Evolutionary conservation across 495 filamentous ascomycete genomes (phyloP), one percentile per base, ranked within the genome.

Genomic region (Penicillium ucsense): DNA sequence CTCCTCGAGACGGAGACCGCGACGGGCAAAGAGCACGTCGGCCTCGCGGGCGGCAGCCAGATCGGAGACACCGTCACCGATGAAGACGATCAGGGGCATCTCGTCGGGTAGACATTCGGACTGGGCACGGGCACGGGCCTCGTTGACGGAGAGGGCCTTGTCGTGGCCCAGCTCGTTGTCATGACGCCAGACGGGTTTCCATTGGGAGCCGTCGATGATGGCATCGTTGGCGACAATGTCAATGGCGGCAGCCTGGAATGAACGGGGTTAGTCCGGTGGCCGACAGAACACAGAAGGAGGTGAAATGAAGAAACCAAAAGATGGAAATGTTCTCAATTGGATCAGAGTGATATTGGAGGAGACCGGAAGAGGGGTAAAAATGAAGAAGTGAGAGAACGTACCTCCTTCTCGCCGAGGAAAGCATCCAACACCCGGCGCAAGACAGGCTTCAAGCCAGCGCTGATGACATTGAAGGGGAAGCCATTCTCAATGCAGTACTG

Each of bases 41-140:
- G 85, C 85, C 51, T 89, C 76, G 33, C 80, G 72, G 0, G 85
- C 83, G 10, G 85, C 85, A 0, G 85, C 75, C 6, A 88, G 76
- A 54, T 88, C 85, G 5, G 82, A 85, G 10, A 89, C 82, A 3
- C 85, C 85, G 61, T 88, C 85, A 43, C 85, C 84, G 52, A 88
- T 85, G 61, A 88, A 89, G 36, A 88, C 68, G 48, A 88, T 81
- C 1, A 84, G 71, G 5, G 85, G 85, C 38, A 85, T 77, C 9
- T 81, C 78, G 42, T 75, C 79, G 33, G 84, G 76, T 1, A 74
- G 72, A 43, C 72, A 75, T 41, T 70, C 62, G 5, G 75, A 60
- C 34, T 73, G 67, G 0, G 81, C 83, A 35, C 70, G 61, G 8
- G 54, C 59, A 5, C 81, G 73, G 40, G 75, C 81, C 50, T 84